These are phyloP conservation scores for Syzygium grande DNA, from an alignment of 345 rosid genomes.

Conservation along the genomic window DNA sequence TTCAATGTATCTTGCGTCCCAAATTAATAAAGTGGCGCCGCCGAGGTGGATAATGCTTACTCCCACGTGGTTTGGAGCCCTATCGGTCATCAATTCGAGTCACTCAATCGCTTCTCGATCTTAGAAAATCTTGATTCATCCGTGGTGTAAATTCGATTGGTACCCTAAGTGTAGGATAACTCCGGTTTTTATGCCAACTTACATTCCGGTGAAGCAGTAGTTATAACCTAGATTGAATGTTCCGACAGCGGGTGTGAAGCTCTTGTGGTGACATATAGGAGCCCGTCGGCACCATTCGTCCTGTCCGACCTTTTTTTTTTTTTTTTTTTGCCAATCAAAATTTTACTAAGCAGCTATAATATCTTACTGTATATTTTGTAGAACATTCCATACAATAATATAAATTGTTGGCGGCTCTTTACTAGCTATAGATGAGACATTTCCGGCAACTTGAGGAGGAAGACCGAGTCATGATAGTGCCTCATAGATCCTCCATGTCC, in stretches of 20 bases:
- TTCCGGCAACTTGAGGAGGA: not conserved
- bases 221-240: not conserved
- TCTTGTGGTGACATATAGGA: not conserved
- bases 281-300: accelerated
- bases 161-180: not conserved
- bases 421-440: not conserved
- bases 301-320: not conserved
- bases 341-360: not conserved
- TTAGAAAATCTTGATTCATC: not conserved
- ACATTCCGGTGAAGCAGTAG: not conserved
- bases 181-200: not conserved
- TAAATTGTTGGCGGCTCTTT: not conserved
- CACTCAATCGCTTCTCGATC: not conserved
- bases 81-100: not conserved
- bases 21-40: not conserved
- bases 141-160: not conserved
- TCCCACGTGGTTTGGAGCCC: not conserved
- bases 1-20: not conserved
- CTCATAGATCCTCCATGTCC: not conserved
- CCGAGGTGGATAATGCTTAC: not conserved
- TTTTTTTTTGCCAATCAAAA: not conserved
- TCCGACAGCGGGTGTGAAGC: not conserved
- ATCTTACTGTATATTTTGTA: not conserved
- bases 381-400: not conserved
- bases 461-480: not conserved